A percentile compares a stretch with the other conserved stretches of the same genome.
Evolutionary conservation across 106 monocot genomes (phyloP).

Genomic region (Narthecium ossifragum): DNA sequence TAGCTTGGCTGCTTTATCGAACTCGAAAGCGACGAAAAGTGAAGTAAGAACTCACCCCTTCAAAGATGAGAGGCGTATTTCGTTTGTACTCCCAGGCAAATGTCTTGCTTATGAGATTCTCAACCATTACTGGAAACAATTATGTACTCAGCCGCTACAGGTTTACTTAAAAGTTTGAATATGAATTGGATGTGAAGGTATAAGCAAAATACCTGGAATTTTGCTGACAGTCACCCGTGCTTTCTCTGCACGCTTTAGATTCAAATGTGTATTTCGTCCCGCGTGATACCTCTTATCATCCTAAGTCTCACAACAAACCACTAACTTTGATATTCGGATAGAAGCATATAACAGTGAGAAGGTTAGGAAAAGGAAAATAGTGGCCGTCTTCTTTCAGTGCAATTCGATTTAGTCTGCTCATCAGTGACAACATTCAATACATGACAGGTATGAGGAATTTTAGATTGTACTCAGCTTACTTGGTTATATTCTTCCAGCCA

Average conservation of each 20-base stretch:
- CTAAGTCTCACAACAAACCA: slow-evolving; percentile 17
- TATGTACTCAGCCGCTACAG: not conserved
- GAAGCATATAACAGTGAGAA: too few species aligned
- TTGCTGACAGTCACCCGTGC: slow-evolving; percentile 59
- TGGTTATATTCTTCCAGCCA: slow-evolving; percentile 86
- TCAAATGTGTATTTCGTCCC: slow-evolving; percentile 75
- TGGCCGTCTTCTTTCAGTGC: too few species aligned
- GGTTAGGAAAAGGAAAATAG: too few species aligned
- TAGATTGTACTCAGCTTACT: slow-evolving; percentile 14
- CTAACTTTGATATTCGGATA: too few species aligned
- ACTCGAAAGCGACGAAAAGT: not conserved
- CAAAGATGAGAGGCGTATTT: slow-evolving; percentile 51
- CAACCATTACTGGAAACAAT: slow-evolving; percentile 40
- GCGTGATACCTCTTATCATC: slow-evolving; percentile 72
- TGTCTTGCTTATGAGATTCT: slow-evolving; percentile 44
- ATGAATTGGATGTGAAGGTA: not conserved
- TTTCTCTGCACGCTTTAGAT: slow-evolving; percentile 90
- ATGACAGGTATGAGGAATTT: too few species aligned
- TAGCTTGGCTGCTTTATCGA: too few species aligned
- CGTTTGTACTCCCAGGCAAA: slow-evolving; percentile 67
- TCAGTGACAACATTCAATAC: not conserved
- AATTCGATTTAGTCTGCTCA: too few species aligned
- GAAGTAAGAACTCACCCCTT: slow-evolving; percentile 39
- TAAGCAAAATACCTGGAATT: slow-evolving; percentile 54
- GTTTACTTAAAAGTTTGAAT: not conserved